Conservation (phyloP, 129 eudicot genomes). For the Tagetes erecta region DNA sequence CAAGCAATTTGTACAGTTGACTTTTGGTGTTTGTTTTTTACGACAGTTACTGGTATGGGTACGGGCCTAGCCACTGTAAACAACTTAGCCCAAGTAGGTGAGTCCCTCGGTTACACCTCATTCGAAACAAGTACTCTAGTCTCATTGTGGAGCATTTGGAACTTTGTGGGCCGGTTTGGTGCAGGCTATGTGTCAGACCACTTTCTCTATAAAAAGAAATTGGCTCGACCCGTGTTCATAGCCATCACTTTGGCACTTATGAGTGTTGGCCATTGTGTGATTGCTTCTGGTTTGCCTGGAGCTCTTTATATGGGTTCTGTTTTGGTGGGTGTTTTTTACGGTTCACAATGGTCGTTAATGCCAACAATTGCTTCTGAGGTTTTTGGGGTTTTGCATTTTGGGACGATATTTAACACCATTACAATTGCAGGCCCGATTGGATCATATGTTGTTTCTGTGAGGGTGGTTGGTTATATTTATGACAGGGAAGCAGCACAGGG, state of each 20-base stretch:
- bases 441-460: conserved; percentile 68
- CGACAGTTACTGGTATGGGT: conserved; percentile 75
- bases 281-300: conserved; percentile 77
- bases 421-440: conserved; percentile 77
- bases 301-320: conserved; percentile 65
- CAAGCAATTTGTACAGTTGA: conserved; percentile 62
- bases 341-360: conserved; percentile 88
- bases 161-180: conserved; percentile 91
- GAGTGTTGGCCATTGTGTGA: conserved; percentile 67
- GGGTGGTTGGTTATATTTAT: conserved; percentile 69
- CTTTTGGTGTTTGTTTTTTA: conserved; percentile 79
- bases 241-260: conserved; percentile 61
- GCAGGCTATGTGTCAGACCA: conserved; percentile 84
- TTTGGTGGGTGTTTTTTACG: conserved; percentile 72
- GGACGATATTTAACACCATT: conserved; percentile 81
- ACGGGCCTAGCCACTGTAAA: conserved; percentile 79
- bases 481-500: conserved; percentile 53
- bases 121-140: conserved; percentile 60
- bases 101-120: conserved; percentile 60
- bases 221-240: conserved; percentile 73
- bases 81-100: conserved; percentile 79
- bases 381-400: conserved; percentile 72
- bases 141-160: conserved; percentile 92
- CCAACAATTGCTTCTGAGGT: conserved; percentile 80
- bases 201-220: conserved; percentile 49